Base-by-base conservation (phyloP, 441 rosid genomes). In the Populus hybrid region DNA sequence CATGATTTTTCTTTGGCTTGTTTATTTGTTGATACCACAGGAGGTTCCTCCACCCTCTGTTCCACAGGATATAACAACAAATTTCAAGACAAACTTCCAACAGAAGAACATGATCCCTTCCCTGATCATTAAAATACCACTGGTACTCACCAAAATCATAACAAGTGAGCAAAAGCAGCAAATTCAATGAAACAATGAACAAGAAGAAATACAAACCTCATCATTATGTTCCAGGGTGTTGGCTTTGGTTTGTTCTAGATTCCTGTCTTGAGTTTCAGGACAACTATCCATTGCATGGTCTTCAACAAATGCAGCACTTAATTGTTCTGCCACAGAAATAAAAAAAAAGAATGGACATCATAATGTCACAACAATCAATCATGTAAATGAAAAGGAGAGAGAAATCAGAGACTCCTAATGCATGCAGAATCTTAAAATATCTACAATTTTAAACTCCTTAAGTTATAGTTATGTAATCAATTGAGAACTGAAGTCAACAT, bases 121-220 rank as follows among this genome's bases (percentile, higher is more conserved):
- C 23, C 63, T 57, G 20, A 57, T 57, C 23, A 20, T 20, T 57
- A 57, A 57, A 57, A 20, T 20, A 57, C 63, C 63, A 57, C 63
- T 8, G 2, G 63, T 3, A 7, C 23, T 8, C 59, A 18, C 34
- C 21, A 34, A 28, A 46, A 71, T 21, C 23, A 46, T 66, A 71
- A 18, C 74, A 76, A 8, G 50, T 21, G 28, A 11, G 46, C 18
- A 14, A 2, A 6, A 53, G 57, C 26, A 8, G 16, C 20, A 28
- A 72, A 36, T 30, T 5, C 10, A 63, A 66, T 11, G 10, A 50
- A 74, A 36, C 7, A 69, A 35, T 21, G 50, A 71, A 30, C 61
- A 67, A 30, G 35, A 28, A 61, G 6, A 70, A 69, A 24, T 57
- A 40, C 20, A 53, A 63, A 90, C 93, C 93, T 87, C 80, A 32